Evolutionary conservation across 495 filamentous ascomycete species (phyloP), one percentile per base, ranked within the genome.

Genomic region (Aspergillus taichungensis): DNA sequence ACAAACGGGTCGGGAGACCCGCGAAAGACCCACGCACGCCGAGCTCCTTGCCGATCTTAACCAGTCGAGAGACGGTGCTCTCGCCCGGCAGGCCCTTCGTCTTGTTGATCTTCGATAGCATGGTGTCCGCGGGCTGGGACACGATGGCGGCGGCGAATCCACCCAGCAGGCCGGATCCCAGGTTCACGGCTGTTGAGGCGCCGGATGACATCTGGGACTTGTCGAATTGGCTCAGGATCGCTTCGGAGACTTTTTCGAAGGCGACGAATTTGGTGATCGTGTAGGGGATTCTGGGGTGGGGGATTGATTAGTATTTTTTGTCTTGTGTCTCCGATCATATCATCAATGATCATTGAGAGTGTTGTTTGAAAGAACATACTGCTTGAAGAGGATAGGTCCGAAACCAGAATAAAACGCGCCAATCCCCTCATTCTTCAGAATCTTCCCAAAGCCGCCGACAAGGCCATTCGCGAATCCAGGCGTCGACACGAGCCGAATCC

Each of bases 71-170:
- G 54, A 81, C 83, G 60, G 89, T 98, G 63, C 91, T 82, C 79
- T 98, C 91, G 71, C 92, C 92, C 45, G 92, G 92, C 37, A 82
- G 73, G 68, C 92, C 92, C 73, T 87, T 88, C 69, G 88, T 94
- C 88, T 98, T 98, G 87, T 98, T 98, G 80, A 98, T 98, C 82
- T 97, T 97, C 75, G 78, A 84, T 57, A 98, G 82, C 92, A 97
- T 97, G 62, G 92, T 98, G 69, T 97, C 92, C 62, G 92, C 92
- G 57, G 92, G 91, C 74, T 98, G 92, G 37, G 92, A 97, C 59
- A 98, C 83, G 65, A 95, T 57, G 61, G 92, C 92, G 53, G 92
- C 92, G 51, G 92, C 91, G 74, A 98, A 91, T 85, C 92, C 91
- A 62, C 92, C 92, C 57, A 95, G 80, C 55, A 97, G 80, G 84